Evolutionary conservation across 495 filamentous ascomycete species (phyloP), one percentile per base, ranked within the genome.

Genomic region (Penicillium soppii): DNA sequence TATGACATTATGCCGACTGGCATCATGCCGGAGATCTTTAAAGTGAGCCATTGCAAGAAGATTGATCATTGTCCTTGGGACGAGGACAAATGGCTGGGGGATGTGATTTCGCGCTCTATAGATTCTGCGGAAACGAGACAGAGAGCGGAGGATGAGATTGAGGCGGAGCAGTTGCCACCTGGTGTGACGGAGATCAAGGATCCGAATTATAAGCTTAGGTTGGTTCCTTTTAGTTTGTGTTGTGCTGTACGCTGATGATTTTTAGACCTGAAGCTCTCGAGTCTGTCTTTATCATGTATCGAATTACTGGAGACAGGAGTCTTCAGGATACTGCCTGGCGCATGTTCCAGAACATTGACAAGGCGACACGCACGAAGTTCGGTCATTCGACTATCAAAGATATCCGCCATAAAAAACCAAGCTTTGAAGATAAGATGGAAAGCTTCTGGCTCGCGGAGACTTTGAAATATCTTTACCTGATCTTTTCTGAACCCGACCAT

Each of bases 391-490:
- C 80, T 6, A 80, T 88, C 15, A 47, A 63, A 7, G 79, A 87
- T 50, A 85, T 90, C 43, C 76, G 70, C 12, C 53, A 66, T 23
- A 47, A 39, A 0, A 43, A 63, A 7, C 57, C 74, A 2, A 43
- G 37, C 15, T 64, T 73, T 26, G 54, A 65, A 23, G 73, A 82
- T 45, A 72, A 74, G 22, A 82, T 82, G 78, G 78, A 82, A 59
- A 80, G 76, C 43, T 81, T 79, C 53, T 81, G 78, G 79, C 64
- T 82, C 46, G 85, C 89, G 5, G 90, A 95, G 69, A 94, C 91
- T 15, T 71, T 95, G 53, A 98, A 97, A 63, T 97, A 97, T 64
- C 95, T 96, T 53, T 97, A 94, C 57, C 65, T 97, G 52, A 77
- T 96, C 50, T 98, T 91, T 67, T 86, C 81, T 17, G 82, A 85